Evolutionary conservation across 495 filamentous ascomycete species (phyloP).

Genomic region (Penicillium arizonense): DNA sequence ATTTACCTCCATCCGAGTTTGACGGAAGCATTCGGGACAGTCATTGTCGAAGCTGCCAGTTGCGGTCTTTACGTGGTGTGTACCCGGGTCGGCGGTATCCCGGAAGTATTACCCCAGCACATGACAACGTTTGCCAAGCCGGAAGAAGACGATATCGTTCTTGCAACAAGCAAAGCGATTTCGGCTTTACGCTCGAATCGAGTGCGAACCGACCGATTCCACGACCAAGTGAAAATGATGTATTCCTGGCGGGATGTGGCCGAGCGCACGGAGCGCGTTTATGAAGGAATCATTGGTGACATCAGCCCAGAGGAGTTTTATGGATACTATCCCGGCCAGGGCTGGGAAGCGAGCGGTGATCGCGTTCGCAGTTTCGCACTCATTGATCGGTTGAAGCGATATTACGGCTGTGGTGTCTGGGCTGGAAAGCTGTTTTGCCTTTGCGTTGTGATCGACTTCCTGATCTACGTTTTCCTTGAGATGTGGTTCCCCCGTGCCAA

Average conservation of each 20-base stretch:
- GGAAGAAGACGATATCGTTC: constrained; percentile 65
- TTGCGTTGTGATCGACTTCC: constrained; percentile 89
- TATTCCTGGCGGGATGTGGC: constrained; percentile 98
- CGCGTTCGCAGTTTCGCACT: constrained; percentile 82
- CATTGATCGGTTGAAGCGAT: constrained; percentile 90
- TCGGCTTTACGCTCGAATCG: constrained; percentile 84
- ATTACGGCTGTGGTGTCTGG: constrained; percentile 99
- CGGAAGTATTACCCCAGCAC: constrained; percentile 87
- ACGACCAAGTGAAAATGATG: constrained; percentile 96
- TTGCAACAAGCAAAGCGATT: constrained; percentile 77
- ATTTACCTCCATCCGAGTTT: constrained; percentile 94
- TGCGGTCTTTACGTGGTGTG: constrained; percentile 96
- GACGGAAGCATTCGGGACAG: constrained; percentile 96
- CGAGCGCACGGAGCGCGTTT: constrained; percentile 87
- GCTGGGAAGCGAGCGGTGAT: constrained; percentile 68
- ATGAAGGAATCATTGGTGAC: constrained; percentile 82
- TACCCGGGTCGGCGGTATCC: constrained; percentile 93
- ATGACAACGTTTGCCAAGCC: constrained; percentile 84
- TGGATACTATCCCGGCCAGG: constrained; percentile 63
- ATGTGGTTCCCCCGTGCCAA: constrained; percentile 77
- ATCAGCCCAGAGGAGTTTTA: constrained; percentile 86
- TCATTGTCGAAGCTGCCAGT: constrained; percentile 93
- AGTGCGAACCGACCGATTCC: constrained; percentile 89
- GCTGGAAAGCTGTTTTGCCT: constrained; percentile 95
- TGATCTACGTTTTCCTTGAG: constrained; percentile 84